A percentile compares a stretch with the other conserved stretches of the same genome.
phyloP scores from a whole-genome alignment of 768 basidiomycete genomes.

The Russula earlei region DNA sequence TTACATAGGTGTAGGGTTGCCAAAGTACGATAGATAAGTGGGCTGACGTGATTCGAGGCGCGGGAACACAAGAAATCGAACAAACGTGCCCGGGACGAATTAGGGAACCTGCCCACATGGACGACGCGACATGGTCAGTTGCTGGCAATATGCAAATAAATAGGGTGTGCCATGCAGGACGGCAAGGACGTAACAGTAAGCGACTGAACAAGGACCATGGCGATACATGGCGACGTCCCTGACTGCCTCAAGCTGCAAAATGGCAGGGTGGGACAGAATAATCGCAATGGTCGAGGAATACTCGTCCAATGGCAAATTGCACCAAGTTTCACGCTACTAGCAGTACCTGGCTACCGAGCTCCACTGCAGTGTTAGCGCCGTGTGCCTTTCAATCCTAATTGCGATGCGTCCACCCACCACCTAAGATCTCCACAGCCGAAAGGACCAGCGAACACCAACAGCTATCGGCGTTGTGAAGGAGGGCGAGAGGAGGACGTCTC shows the following conservation, averaged over 20 bases:
- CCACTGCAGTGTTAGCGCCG: not conserved
- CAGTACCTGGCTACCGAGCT: not conserved
- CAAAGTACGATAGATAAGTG: conserved; percentile 9
- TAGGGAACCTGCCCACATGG: conserved; percentile 2
- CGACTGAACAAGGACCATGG: conserved; percentile 2
- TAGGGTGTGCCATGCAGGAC: conserved; percentile 11
- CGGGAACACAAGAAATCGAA: conserved; percentile 6
- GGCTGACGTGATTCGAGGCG: not conserved
- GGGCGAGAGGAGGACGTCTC: conserved; percentile 24
- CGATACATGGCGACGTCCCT: conserved; percentile 4
- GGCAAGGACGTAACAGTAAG: not conserved
- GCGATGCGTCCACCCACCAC: not conserved
- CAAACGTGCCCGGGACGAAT: not conserved
- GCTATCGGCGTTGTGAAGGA: conserved; percentile 14
- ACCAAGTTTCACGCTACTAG: not conserved
- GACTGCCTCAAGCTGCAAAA: not conserved
- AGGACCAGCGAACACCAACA: not conserved
- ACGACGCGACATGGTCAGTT: not conserved
- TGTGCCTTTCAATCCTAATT: not conserved
- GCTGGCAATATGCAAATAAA: conserved; percentile 14
- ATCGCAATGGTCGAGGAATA: not conserved
- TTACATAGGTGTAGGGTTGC: conserved; percentile 20
- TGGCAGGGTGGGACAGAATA: not conserved
- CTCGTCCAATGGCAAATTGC: not conserved
- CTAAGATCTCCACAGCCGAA: not conserved